These are phyloP conservation scores for Fusarium staphyleae DNA, from an alignment of 2,329 filamentous ascomycete species.

Conservation along the genomic window DNA sequence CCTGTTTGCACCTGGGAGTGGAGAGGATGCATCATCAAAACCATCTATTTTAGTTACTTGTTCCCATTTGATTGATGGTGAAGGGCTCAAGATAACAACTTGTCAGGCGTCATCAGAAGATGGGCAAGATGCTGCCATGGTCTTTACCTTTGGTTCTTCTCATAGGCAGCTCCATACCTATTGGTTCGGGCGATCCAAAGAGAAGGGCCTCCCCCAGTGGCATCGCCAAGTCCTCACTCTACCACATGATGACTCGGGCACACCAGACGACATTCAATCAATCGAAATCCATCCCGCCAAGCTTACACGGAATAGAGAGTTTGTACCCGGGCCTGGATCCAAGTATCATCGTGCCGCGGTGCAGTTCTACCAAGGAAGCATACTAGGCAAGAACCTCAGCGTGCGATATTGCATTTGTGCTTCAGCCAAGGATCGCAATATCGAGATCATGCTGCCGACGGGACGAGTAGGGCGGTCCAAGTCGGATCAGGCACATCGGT, in stretches of 20 bases:
- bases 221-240: conserved; percentile 47
- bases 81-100: conserved; percentile 43
- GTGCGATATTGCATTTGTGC: conserved; percentile 51
- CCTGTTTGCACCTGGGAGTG: conserved; percentile 38
- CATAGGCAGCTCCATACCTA: conserved; percentile 46
- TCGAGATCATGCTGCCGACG: conserved; percentile 42
- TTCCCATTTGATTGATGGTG: conserved; percentile 40
- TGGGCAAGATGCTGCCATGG: conserved; percentile 38
- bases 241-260: conserved; percentile 18
- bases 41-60: conserved; percentile 42
- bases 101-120: conserved; percentile 38
- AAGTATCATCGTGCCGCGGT: conserved; percentile 46
- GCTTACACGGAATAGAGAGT: conserved; percentile 22
- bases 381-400: conserved; percentile 52
- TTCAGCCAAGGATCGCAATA: conserved; percentile 33
- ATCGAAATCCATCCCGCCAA: conserved; percentile 42
- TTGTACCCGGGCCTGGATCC: conserved; percentile 36
- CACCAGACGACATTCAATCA: conserved; percentile 31
- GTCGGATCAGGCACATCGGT: conserved; percentile 36
- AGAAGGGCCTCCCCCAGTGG: conserved; percentile 45
- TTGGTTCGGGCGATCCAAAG: conserved; percentile 44
- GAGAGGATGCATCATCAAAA: conserved; percentile 14
- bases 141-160: conserved; percentile 46
- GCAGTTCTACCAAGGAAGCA: conserved; percentile 57
- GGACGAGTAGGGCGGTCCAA: conserved; percentile 40